Base-by-base conservation (phyloP, 2,329 filamentous ascomycete genomes). In the Ascochyta lentis region DNA sequence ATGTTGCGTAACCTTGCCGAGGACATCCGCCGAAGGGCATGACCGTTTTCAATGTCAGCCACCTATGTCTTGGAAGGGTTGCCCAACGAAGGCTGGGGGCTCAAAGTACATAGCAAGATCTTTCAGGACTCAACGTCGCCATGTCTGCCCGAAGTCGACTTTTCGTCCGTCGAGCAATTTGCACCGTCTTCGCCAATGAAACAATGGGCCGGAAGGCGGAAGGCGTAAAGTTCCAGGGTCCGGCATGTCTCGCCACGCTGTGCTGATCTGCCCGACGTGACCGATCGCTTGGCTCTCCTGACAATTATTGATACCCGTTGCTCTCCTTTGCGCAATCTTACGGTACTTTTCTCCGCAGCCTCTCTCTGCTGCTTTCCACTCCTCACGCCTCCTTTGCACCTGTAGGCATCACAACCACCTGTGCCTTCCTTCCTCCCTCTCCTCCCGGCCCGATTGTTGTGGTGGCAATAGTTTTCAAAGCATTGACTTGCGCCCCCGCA, bases 261-360 rank as follows among this genome's bases (percentile, higher is more conserved):
- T 33, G 53, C 49, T 56, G 53, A 51, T 56, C 42, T 51, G 53
- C 53, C 53, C 47, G 47, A 47, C 47, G 37, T 42, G 47, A 51
- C 47, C 53, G 53, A 56, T 42, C 40, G 22, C 53, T 56, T 56
- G 47, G 53, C 47, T 56, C 53, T 56, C 53, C 53, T 56, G 53
- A 56, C 42, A 56, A 51, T 48, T 56, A 48, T 48, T 33, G 43
- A 51, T 44, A 56, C 26, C 47, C 33, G 48, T 24, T 34, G 42
- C 27, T 42, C 37, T 47, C 49, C 42, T 46, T 35, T 47, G 49
- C 49, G 47, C 47, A 56, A 56, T 56, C 53, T 56, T 44, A 46
- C 42, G 6, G 39, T 31, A 42, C 53, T 43, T 47, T 51, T 47
- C 26, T 39, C 26, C 19, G 43, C 53, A 47, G 38, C 27, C 9